Base-by-base conservation (phyloP, 164 flowering plant species). In the Dillenia turbinata region DNA sequence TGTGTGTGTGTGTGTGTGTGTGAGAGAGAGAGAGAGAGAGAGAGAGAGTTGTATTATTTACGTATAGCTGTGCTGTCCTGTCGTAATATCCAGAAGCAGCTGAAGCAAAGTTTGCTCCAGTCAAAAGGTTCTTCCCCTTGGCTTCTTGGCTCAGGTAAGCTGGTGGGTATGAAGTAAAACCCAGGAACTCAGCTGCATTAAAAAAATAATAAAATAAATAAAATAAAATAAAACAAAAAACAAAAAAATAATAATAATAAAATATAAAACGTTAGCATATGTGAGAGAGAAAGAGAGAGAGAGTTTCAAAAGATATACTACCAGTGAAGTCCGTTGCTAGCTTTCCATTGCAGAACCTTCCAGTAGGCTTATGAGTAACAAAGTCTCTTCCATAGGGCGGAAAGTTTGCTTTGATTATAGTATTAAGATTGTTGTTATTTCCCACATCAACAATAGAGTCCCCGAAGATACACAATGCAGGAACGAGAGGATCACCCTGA, bases 331-430 rank as follows among this genome's bases (percentile, higher is more conserved):
- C 96, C n/a, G 85, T 75, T 59, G 96, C 98, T 13, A 89, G 77
- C 66, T 91, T 94, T 57, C 97, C 96, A 75, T 94, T 94, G 72
- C 87, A 87, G 72, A 94, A 94, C 74, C 98, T 86, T 51, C 98
- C 96, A 0, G 97, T 94, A 15, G 95, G 84, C 17, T 48, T 63
- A 59, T 82, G 91, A 6, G 73, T 66, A 47, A 77, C 78, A 57
- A 87, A 94, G 71, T 90, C 96, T 69, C 97, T 76, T 44, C 98
- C 98, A 64, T 94, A 87, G 65, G 98, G 98, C 60, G 78, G 91
- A 64, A 87, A 90, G 75, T 89, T 81, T 8, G 97, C 85, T 71
- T 83, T 93, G 61, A 90, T 75, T 0, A 87, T 54, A 4, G 98
- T 89, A 17, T 12, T 24, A 10, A 81, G 82, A 10, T 81, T 16